These are phyloP conservation scores for Porcisia hertigi DNA, from an alignment of 208 protist genomes.

Conservation along the genomic window DNA sequence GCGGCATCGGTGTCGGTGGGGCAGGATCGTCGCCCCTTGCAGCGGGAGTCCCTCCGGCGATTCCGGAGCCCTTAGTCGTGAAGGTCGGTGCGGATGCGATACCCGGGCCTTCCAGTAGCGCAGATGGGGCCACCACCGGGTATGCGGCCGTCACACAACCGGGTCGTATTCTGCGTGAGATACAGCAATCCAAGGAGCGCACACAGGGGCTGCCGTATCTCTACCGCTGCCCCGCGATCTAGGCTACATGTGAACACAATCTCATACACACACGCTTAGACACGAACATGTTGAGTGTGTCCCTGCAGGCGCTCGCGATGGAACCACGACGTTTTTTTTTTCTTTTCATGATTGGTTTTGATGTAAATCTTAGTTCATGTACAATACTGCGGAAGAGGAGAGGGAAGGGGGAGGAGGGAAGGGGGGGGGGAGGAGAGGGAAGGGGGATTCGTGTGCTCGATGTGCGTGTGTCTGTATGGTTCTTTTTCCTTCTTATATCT, in stretches of 20 bases:
- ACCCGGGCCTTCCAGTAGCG: conserved; percentile 1
- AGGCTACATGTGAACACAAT: conserved; percentile 10
- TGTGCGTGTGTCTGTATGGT: background rate
- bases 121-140: conserved; percentile 4
- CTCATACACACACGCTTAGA: background rate
- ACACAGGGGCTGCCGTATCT: conserved; percentile 91
- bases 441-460: background rate
- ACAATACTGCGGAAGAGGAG: background rate
- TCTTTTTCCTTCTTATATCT: background rate
- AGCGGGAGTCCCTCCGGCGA: conserved; percentile 15
- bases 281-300: background rate
- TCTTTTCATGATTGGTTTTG: background rate
- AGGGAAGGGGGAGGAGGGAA: background rate
- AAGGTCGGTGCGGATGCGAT: conserved; percentile 53
- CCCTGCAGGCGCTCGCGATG: background rate
- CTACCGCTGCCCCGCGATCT: conserved; percentile 92
- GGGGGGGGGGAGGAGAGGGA: background rate
- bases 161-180: conserved; percentile 54
- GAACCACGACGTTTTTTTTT: background rate
- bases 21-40: background rate
- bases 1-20: background rate
- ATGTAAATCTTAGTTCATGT: conserved; percentile 14
- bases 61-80: conserved; percentile 47
- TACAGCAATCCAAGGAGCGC: conserved; percentile 85
- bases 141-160: background rate